These are phyloP conservation scores for Prototheca wickerhamii DNA, from an alignment of 163 green algal genomes.

Conservation along the genomic window DNA sequence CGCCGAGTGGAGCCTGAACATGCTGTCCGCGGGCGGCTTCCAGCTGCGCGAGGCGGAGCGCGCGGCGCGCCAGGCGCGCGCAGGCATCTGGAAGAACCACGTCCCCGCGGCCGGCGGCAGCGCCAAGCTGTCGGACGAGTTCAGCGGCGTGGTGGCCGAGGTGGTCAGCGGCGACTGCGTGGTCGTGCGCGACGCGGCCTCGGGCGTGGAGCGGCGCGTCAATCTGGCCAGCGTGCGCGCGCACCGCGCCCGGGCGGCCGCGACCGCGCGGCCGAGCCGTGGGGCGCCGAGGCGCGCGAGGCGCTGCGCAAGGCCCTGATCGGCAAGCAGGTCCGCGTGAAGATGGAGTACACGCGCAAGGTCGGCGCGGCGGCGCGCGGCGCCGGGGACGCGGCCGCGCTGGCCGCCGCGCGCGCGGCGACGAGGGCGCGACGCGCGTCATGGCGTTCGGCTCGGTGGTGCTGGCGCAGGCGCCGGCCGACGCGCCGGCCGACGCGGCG, in stretches of 20 bases:
- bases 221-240: conserved; percentile 76
- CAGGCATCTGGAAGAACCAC: conserved; percentile 75
- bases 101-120: conserved; percentile 47
- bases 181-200: conserved; percentile 46
- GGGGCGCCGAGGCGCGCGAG: conserved; percentile 79
- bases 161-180: conserved; percentile 86
- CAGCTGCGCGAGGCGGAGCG: conserved; percentile 74
- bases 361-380: conserved; percentile 31
- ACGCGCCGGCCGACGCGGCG: conserved; percentile 50
- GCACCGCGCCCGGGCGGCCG: conserved; percentile 56
- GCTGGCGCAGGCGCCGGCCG: conserved; percentile 33
- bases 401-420: conserved; percentile 9
- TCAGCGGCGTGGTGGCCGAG: conserved; percentile 67
- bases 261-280: conserved; percentile 62
- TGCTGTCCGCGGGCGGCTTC: conserved; percentile 59
- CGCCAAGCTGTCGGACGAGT: conserved; percentile 36
- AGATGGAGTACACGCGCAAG: conserved; percentile 87
- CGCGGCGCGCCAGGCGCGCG: conserved; percentile 57
- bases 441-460: conserved; percentile 74
- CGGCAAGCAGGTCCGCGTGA: conserved; percentile 58
- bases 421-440: conserved; percentile 31
- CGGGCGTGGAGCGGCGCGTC: conserved; percentile 65
- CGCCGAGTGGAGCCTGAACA: conserved; percentile 75
- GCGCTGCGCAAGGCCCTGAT: conserved; percentile 61
- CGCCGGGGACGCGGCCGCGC: conserved; percentile 2